Conservation (phyloP, 2,329 filamentous ascomycete species). For the Pseudogymnoascus sp. region DNA sequence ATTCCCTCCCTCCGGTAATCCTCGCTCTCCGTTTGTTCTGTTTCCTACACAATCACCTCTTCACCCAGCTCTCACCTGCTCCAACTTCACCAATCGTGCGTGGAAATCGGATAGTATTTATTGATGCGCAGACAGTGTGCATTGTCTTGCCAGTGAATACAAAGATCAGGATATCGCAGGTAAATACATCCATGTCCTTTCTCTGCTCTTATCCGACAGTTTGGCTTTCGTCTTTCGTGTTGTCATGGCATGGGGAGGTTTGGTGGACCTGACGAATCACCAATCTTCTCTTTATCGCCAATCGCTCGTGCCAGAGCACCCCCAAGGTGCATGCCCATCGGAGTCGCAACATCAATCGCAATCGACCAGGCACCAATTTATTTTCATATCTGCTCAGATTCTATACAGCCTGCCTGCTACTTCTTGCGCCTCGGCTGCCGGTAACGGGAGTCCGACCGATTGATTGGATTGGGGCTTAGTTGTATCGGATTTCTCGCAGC, state of each 20-base stretch:
- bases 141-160: background rate
- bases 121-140: background rate
- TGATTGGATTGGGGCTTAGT: background rate
- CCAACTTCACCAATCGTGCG: background rate
- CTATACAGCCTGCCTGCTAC: background rate
- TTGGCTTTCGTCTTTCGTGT: background rate
- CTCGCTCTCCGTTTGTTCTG: background rate
- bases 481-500: background rate
- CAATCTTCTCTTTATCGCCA: slow-evolving; percentile 8
- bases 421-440: background rate
- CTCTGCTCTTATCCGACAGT: slow-evolving; percentile 2
- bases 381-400: background rate
- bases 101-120: background rate
- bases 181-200: background rate
- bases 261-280: slow-evolving; percentile 4
- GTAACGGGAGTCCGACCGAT: background rate
- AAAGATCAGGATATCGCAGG: background rate
- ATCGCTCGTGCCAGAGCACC: slow-evolving; percentile 1
- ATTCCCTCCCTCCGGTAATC: background rate
- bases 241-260: slow-evolving; percentile 6
- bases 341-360: background rate
- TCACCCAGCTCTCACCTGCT: background rate
- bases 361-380: background rate
- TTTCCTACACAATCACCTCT: background rate
- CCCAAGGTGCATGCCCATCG: background rate